phyloP scores from a whole-genome alignment of 2,329 filamentous ascomycete genomes.

The Grosmannia clavigera region DNA sequence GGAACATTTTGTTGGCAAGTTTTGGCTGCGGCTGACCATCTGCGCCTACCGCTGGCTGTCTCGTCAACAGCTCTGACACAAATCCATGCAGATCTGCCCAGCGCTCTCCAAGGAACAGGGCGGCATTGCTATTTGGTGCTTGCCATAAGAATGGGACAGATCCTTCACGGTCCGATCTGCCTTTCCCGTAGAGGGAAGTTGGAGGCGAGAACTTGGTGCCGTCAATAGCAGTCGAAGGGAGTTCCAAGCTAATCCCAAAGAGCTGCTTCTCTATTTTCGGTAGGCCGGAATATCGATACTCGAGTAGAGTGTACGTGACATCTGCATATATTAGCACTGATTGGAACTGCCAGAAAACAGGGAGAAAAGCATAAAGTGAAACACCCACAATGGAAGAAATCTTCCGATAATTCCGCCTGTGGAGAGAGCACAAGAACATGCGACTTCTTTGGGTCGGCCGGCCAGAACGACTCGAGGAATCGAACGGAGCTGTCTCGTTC shows the following conservation, averaged over 20 bases:
- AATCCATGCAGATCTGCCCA: constrained; percentile 83
- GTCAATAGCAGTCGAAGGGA: constrained; percentile 53
- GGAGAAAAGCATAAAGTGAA: neutral
- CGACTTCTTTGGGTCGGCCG: constrained; percentile 45
- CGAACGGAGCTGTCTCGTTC: constrained; percentile 61
- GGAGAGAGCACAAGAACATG: constrained; percentile 80
- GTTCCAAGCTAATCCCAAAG: constrained; percentile 68
- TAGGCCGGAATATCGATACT: constrained; percentile 59
- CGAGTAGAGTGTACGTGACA: constrained; percentile 63
- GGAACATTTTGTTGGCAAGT: constrained; percentile 52
- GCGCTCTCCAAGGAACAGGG: constrained; percentile 70
- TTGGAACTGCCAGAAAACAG: neutral
- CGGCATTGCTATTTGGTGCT: constrained; percentile 68
- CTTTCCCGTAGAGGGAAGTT: constrained; percentile 12
- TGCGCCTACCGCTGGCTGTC: constrained; percentile 15
- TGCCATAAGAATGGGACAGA: constrained; percentile 66
- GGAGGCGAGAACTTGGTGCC: constrained; percentile 40
- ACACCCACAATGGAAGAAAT: constrained; percentile 63
- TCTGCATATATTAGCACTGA: constrained; percentile 27
- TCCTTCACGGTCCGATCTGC: neutral
- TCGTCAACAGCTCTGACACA: constrained; percentile 49
- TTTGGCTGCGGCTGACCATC: constrained; percentile 30
- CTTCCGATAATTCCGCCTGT: constrained; percentile 63
- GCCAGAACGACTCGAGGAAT: constrained; percentile 83
- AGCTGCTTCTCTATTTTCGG: constrained; percentile 41